Evolutionary conservation across 2,329 filamentous ascomycete genomes (phyloP).

Genomic region (Celoporthe dispersa): DNA sequence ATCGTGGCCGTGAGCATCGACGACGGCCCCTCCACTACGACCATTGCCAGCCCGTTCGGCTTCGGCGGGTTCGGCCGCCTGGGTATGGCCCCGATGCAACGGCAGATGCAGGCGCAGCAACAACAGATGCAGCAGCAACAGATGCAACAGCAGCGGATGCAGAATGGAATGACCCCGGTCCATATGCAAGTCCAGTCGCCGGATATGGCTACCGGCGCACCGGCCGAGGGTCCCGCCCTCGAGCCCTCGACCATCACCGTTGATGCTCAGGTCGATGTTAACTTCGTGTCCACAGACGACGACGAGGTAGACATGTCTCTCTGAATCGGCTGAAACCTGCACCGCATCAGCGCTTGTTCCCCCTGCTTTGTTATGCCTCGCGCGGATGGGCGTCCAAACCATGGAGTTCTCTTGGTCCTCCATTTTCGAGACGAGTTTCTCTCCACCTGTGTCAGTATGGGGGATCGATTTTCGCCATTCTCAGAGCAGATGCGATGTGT

Average conservation of each 20-base stretch:
- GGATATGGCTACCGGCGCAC: conserved; percentile 4
- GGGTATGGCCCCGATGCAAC: conserved; percentile 5
- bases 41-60: neutral
- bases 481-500: no score
- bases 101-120: neutral
- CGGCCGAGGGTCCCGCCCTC: conserved; percentile 25
- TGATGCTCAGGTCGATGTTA: conserved; percentile 30
- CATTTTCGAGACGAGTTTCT: no score
- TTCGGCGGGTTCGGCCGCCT: neutral
- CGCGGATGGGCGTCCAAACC: no score
- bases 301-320: conserved; percentile 3
- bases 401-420: no score
- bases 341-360: neutral
- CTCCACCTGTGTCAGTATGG: no score
- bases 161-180: neutral
- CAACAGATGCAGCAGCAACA: neutral
- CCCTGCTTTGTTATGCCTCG: no score
- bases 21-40: conserved; percentile 26
- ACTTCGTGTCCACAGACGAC: conserved; percentile 27
- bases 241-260: conserved; percentile 31
- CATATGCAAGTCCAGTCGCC: neutral
- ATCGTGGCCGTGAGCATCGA: conserved; percentile 31
- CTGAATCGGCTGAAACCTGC: neutral
- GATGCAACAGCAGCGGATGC: conserved; percentile 9
- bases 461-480: no score